Percentiles rank a stretch among this genome's conserved stretches.
Conservation (phyloP, 1,284 basidiomycete genomes). For the Kwoniella shivajii region DNA sequence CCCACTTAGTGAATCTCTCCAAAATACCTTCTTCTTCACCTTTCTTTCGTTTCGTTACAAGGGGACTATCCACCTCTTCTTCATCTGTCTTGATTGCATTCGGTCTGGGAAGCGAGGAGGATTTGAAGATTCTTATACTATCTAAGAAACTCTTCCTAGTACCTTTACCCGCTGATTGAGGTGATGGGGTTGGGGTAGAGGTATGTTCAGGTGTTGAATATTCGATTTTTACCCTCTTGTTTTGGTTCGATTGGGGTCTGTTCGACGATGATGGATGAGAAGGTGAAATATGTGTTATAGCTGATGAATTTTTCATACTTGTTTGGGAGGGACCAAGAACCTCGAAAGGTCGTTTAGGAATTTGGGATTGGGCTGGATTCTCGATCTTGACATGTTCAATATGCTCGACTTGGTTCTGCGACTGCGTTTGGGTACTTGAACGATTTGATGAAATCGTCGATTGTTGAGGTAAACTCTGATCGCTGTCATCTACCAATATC, state of each 20-base stretch:
- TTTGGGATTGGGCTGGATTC: too few relatives aligned
- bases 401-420: neutral
- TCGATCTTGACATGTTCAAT: neutral
- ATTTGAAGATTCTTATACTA: neutral
- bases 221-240: neutral
- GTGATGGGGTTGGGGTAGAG: neutral
- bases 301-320: too few relatives aligned
- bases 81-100: neutral
- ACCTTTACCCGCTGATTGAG: conserved; percentile 3
- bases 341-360: too few relatives aligned
- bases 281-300: neutral
- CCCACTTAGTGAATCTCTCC: neutral
- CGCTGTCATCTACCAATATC: conserved; percentile 13
- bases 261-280: neutral
- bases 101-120: neutral
- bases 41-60: neutral
- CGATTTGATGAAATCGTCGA: neutral
- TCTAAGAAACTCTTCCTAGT: conserved; percentile 5
- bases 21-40: neutral
- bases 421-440: neutral
- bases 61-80: neutral
- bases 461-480: neutral
- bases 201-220: neutral
- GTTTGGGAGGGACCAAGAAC: too few relatives aligned
- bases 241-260: too few relatives aligned